These are phyloP conservation scores for Pseudomonodictys pantanalensis DNA, from an alignment of 495 filamentous ascomycete genomes.

Conservation along the genomic window DNA sequence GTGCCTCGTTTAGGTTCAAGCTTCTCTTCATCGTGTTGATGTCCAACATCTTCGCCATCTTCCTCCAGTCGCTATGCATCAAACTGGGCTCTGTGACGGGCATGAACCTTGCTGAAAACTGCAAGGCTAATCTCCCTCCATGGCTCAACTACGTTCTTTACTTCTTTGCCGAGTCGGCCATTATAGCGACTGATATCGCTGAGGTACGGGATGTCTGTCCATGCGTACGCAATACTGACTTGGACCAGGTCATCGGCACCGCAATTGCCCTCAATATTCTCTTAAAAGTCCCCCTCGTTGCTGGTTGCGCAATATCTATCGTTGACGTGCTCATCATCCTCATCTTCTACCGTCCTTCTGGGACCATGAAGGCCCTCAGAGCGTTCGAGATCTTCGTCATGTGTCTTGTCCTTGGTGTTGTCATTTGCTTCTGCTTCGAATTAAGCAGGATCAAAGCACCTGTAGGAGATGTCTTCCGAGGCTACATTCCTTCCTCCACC, in stretches of 20 bases:
- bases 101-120: conserved; percentile 75
- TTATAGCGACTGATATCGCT: conserved; percentile 87
- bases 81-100: conserved; percentile 85
- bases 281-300: conserved; percentile 74
- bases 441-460: conserved; percentile 72
- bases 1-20: conserved; percentile 46
- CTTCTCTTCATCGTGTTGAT: conserved; percentile 78
- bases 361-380: conserved; percentile 68
- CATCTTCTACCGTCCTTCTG: conserved; percentile 77
- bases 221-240: neutral
- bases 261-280: conserved; percentile 89
- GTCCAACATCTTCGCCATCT: conserved; percentile 81
- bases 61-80: conserved; percentile 77
- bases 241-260: conserved; percentile 72
- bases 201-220: conserved; percentile 49
- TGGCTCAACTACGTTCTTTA: conserved; percentile 78
- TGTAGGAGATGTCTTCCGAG: conserved; percentile 73
- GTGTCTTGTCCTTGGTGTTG: conserved; percentile 75
- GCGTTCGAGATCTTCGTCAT: conserved; percentile 80
- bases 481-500: conserved; percentile 75
- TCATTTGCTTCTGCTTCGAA: conserved; percentile 88
- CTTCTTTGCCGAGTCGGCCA: conserved; percentile 71
- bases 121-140: conserved; percentile 67
- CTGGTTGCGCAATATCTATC: conserved; percentile 82
- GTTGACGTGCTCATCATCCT: conserved; percentile 81